Conservation (phyloP, 768 basidiomycete species). For the Cantharellus cinnabarinus region DNA sequence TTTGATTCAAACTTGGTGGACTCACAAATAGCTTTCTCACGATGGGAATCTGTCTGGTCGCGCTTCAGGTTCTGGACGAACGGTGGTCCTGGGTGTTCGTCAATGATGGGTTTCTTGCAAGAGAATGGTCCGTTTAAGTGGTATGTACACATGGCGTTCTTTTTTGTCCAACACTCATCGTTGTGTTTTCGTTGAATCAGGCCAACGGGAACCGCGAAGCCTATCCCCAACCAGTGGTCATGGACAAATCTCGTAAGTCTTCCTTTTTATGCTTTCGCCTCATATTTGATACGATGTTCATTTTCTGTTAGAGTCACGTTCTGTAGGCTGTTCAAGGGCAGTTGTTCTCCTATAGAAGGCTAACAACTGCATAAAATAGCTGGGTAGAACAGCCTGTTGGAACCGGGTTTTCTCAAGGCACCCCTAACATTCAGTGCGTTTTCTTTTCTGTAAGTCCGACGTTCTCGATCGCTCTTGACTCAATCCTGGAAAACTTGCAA, state of each 20-base stretch:
- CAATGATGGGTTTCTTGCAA: neutral
- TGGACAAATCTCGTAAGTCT: neutral
- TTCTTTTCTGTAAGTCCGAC: neutral
- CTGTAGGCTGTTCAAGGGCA: too few relatives aligned
- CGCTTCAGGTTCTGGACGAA: neutral
- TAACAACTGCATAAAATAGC: neutral
- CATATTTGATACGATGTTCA: neutral
- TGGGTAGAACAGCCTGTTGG: conserved; percentile 69
- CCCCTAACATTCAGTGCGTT: conserved; percentile 28
- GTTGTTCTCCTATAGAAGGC: too few relatives aligned
- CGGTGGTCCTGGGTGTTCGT: conserved; percentile 1
- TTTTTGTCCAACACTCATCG: neutral
- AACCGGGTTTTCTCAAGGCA: conserved; percentile 56
- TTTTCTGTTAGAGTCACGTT: neutral
- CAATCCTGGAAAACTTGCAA: neutral
- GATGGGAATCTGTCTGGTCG: neutral
- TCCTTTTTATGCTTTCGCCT: neutral
- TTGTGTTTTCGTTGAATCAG: neutral
- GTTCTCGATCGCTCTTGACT: neutral
- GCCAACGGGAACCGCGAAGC: neutral
- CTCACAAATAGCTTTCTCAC: neutral
- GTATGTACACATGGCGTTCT: neutral
- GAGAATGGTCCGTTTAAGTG: conserved; percentile 2
- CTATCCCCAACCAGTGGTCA: neutral
- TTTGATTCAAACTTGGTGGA: neutral